These are phyloP conservation scores for Paraphoma chrysanthemicola DNA, from an alignment of 2,329 filamentous ascomycete genomes.

Conservation along the genomic window DNA sequence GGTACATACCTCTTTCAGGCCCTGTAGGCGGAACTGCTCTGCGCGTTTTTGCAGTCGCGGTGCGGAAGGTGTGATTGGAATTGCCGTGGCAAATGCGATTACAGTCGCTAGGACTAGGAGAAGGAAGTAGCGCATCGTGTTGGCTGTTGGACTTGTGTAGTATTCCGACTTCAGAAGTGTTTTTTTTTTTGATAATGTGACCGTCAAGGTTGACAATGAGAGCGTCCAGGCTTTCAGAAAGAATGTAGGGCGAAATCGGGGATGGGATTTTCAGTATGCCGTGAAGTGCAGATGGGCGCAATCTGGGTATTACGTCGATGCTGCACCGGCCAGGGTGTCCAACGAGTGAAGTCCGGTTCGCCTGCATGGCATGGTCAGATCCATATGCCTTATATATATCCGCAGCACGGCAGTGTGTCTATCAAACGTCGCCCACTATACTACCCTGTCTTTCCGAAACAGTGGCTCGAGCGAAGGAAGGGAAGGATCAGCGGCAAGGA, in stretches of 20 bases:
- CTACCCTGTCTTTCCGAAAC: slow-evolving; percentile 33
- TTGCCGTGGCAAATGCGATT: slow-evolving; percentile 30
- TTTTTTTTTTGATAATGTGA: not conserved
- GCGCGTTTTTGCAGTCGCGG: slow-evolving; percentile 40
- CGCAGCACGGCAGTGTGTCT: slow-evolving; percentile 10
- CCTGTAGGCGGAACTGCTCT: slow-evolving; percentile 43
- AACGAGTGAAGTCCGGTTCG: slow-evolving; percentile 24
- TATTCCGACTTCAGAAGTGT: too few species aligned
- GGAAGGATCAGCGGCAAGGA: slow-evolving; percentile 41
- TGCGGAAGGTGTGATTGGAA: slow-evolving; percentile 46
- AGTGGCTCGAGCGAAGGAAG: slow-evolving; percentile 25
- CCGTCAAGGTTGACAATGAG: slow-evolving; percentile 3
- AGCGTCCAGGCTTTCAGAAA: slow-evolving; percentile 26
- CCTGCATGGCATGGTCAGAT: slow-evolving; percentile 19
- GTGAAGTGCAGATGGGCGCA: slow-evolving; percentile 10
- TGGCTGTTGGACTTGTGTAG: not conserved
- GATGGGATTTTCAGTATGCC: slow-evolving; percentile 22
- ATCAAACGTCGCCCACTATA: slow-evolving; percentile 6
- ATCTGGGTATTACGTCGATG: slow-evolving; percentile 15
- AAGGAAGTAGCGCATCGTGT: slow-evolving; percentile 36
- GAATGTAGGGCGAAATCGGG: slow-evolving; percentile 16
- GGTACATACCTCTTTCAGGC: slow-evolving; percentile 39
- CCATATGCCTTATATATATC: slow-evolving; percentile 26
- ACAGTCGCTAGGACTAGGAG: slow-evolving; percentile 34
- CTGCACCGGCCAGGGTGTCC: slow-evolving; percentile 16